These are phyloP conservation scores for Trypanosoma lewisi DNA, from an alignment of 208 protist species.

Conservation along the genomic window DNA sequence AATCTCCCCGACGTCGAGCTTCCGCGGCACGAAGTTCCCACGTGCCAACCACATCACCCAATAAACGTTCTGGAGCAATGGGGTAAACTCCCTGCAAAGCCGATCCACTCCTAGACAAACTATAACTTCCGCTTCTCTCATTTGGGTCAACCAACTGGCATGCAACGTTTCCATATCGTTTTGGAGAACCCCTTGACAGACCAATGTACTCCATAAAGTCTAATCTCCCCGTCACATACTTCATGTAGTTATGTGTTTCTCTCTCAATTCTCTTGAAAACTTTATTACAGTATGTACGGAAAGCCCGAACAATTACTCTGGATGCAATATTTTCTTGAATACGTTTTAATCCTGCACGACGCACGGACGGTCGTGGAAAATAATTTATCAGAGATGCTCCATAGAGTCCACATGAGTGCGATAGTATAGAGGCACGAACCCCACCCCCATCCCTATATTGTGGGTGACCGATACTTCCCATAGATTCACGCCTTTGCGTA, in stretches of 20 bases:
- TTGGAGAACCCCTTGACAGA: neutral
- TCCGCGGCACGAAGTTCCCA: conserved; percentile 15
- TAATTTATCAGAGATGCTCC: neutral
- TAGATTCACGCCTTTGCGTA: too few species aligned
- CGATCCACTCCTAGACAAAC: neutral
- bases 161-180: neutral
- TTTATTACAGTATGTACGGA: conserved; percentile 17
- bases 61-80: neutral
- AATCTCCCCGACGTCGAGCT: conserved; percentile 29
- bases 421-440: neutral
- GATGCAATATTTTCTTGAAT: conserved; percentile 38
- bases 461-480: too few species aligned
- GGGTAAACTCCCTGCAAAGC: neutral
- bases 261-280: conserved; percentile 12
- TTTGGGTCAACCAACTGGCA: neutral
- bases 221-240: conserved; percentile 25
- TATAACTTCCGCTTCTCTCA: neutral
- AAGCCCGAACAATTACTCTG: conserved; percentile 32
- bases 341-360: conserved; percentile 15
- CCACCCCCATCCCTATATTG: too few species aligned
- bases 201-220: conserved; percentile 5
- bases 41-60: conserved; percentile 17
- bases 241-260: conserved; percentile 21
- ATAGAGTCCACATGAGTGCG: neutral
- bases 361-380: neutral